Percentiles rank a stretch among this genome's conserved stretches.
phyloP scores from a whole-genome alignment of 2,329 filamentous ascomycete genomes.

The Boeremia lycopersici region DNA sequence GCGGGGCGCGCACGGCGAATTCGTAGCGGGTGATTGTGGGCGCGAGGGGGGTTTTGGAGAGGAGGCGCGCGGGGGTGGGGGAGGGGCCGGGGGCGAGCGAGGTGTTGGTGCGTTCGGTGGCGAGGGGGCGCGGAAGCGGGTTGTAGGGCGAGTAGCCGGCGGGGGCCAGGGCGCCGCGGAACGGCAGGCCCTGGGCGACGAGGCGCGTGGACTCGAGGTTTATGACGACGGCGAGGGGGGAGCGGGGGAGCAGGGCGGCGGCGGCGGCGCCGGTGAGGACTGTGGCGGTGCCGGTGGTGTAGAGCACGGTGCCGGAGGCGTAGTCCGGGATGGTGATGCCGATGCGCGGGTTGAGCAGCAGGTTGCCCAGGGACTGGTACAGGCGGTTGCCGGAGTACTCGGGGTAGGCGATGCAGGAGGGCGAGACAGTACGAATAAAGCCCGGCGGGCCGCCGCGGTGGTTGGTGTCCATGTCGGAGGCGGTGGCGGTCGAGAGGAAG shows the following conservation, averaged over 20 bases:
- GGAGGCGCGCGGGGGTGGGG: constrained; percentile 59
- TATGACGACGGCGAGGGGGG: constrained; percentile 75
- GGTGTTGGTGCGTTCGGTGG: constrained; percentile 59
- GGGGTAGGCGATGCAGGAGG: constrained; percentile 72
- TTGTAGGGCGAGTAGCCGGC: constrained; percentile 77
- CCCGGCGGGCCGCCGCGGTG: constrained; percentile 76
- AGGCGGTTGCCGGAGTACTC: constrained; percentile 85
- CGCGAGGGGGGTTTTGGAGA: constrained; percentile 65
- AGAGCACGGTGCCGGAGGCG: constrained; percentile 72
- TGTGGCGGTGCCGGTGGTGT: constrained; percentile 71
- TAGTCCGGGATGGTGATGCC: constrained; percentile 79
- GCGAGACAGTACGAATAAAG: constrained; percentile 72
- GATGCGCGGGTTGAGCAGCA: constrained; percentile 68
- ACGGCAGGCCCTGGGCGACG: constrained; percentile 69
- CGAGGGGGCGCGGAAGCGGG: constrained; percentile 70
- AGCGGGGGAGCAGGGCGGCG: constrained; percentile 66
- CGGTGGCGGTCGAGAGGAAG: constrained; percentile 73
- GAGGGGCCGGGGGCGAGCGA: constrained; percentile 7
- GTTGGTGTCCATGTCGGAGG: constrained; percentile 79
- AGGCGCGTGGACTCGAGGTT: constrained; percentile 65
- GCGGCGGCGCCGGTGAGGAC: constrained; percentile 71
- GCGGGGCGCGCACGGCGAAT: constrained; percentile 55
- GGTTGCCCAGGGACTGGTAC: constrained; percentile 83
- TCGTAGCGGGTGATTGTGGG: constrained; percentile 71
- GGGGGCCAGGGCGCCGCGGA: constrained; percentile 65